phyloP scores from a whole-genome alignment of 2,329 filamentous ascomycete genomes.

The Byssochlamys sp. region DNA sequence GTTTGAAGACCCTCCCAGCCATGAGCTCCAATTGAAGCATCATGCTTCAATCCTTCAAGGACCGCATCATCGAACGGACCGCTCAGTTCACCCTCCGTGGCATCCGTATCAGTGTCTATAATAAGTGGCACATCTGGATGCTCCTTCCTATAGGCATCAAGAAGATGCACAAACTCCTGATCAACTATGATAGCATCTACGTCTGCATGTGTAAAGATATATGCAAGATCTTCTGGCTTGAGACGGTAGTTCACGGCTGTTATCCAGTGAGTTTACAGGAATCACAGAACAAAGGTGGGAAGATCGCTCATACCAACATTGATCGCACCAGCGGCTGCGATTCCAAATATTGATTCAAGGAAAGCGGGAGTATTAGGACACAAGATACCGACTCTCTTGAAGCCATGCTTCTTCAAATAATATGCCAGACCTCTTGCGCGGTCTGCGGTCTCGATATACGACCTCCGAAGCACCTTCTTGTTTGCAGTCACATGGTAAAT shows the following conservation, averaged over 20 bases:
- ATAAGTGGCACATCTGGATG: slow-evolving; percentile 61
- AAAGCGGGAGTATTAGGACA: slow-evolving; percentile 91
- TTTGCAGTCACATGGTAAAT: slow-evolving; percentile 80
- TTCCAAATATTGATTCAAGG: slow-evolving; percentile 78
- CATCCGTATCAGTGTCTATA: slow-evolving; percentile 76
- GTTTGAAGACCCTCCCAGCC: slow-evolving; percentile 71
- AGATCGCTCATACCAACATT: slow-evolving; percentile 48
- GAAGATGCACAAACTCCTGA: slow-evolving; percentile 61
- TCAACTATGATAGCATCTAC: slow-evolving; percentile 84
- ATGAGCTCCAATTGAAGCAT: slow-evolving; percentile 52
- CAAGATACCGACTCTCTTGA: slow-evolving; percentile 72
- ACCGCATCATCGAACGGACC: slow-evolving; percentile 79
- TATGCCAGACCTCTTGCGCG: slow-evolving; percentile 81
- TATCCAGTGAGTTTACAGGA: slow-evolving; percentile 13
- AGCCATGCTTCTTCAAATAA: slow-evolving; percentile 65
- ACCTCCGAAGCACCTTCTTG: slow-evolving; percentile 60
- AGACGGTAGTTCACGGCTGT: slow-evolving; percentile 60
- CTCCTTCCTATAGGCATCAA: slow-evolving; percentile 54
- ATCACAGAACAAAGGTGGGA: background rate
- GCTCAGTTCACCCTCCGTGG: slow-evolving; percentile 59
- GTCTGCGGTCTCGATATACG: slow-evolving; percentile 73
- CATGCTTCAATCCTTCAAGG: slow-evolving; percentile 66
- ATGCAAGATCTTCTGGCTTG: slow-evolving; percentile 74
- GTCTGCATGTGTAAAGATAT: slow-evolving; percentile 81
- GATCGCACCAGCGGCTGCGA: slow-evolving; percentile 69